A percentile compares a stretch with the other conserved stretches of the same genome.
Evolutionary conservation across 2,329 filamentous ascomycete species (phyloP).

Genomic region (Furcasterigmium furcatum): DNA sequence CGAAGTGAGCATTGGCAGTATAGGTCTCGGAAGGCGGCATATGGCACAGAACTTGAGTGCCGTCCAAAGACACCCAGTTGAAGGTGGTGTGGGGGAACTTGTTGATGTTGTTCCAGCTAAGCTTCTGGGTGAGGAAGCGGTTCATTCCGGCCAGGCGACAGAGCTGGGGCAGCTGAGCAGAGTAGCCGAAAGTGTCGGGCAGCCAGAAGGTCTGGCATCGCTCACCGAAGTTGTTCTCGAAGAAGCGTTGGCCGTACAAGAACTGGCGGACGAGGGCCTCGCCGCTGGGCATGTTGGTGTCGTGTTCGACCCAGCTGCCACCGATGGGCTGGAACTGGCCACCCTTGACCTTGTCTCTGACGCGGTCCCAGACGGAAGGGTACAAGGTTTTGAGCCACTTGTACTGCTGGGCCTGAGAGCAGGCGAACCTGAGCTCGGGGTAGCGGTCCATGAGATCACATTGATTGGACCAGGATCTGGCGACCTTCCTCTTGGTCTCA

Average conservation of each 20-base stretch:
- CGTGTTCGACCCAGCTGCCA: slow-evolving; percentile 98
- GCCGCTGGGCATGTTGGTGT: slow-evolving; percentile 95
- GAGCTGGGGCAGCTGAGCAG: slow-evolving; percentile 87
- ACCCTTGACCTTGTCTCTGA: slow-evolving; percentile 86
- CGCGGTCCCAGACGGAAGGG: slow-evolving; percentile 82
- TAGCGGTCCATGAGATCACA: slow-evolving; percentile 94
- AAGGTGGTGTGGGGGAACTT: slow-evolving; percentile 98
- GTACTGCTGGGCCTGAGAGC: slow-evolving; percentile 94
- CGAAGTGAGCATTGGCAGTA: slow-evolving; percentile 90
- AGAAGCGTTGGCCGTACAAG: slow-evolving; percentile 91
- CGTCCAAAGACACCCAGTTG: slow-evolving; percentile 95
- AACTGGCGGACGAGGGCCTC: slow-evolving; percentile 95
- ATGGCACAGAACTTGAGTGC: slow-evolving; percentile 94
- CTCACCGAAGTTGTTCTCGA: slow-evolving; percentile 87
- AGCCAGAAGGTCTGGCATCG: slow-evolving; percentile 94
- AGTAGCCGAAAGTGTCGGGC: slow-evolving; percentile 97
- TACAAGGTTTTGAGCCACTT: slow-evolving; percentile 95
- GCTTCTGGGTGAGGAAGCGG: slow-evolving; percentile 94
- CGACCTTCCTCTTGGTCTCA: slow-evolving; percentile 95
- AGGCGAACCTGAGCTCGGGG: slow-evolving; percentile 87
- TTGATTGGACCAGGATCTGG: slow-evolving; percentile 93
- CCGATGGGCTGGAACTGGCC: slow-evolving; percentile 93
- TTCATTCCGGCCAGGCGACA: slow-evolving; percentile 95
- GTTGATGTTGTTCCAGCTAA: slow-evolving; percentile 99
- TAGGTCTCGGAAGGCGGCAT: slow-evolving; percentile 97